Percentiles rank a stretch among this genome's conserved stretches.
phyloP scores from a whole-genome alignment of 2,329 filamentous ascomycete species.

The Scleromitrula shiraiana region DNA sequence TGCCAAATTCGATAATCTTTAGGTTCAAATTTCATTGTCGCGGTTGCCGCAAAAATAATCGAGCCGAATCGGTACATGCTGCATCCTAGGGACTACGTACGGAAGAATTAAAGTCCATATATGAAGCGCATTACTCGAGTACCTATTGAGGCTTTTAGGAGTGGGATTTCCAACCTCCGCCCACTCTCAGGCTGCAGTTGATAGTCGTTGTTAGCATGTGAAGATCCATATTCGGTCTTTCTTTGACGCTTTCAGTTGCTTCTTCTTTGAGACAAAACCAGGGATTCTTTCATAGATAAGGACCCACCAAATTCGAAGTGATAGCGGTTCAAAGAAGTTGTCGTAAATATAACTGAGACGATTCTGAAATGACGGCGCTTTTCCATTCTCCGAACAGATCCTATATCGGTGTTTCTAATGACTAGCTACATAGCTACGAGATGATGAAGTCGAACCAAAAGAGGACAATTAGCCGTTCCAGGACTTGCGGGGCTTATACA shows the following conservation, averaged over 20 bases:
- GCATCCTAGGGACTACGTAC: no score
- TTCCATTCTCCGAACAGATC: no score
- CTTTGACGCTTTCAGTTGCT: not conserved
- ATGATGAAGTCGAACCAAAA: no score
- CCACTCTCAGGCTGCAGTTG: not conserved
- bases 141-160: not conserved
- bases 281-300: no score
- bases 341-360: no score
- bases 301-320: no score
- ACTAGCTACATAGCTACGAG: no score
- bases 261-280: not conserved
- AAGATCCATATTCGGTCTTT: not conserved
- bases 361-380: no score
- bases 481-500: not conserved
- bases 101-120: not conserved
- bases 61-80: no score
- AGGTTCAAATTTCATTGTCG: not conserved
- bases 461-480: not conserved
- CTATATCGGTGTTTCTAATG: no score
- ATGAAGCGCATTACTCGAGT: not conserved
- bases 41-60: slow-evolving; percentile 1
- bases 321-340: no score
- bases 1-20: not conserved
- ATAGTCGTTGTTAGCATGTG: not conserved
- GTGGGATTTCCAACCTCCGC: not conserved